A percentile compares a stretch with the other conserved stretches of the same genome.
phyloP scores from a whole-genome alignment of 257 asterid species.

The Catharanthus roseus region DNA sequence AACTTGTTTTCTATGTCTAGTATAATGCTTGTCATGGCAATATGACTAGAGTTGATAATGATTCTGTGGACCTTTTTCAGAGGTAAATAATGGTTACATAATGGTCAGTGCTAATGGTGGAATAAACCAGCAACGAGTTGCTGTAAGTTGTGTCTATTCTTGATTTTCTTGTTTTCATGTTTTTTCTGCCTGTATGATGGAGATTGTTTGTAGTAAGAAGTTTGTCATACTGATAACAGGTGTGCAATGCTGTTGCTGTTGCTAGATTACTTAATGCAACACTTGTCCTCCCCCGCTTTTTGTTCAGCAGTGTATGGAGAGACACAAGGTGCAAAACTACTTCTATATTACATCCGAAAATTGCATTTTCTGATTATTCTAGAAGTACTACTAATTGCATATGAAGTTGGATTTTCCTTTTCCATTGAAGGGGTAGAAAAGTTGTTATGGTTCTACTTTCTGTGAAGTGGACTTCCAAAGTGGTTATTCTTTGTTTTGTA shows the following conservation, averaged over 20 bases:
- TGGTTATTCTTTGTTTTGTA: not conserved
- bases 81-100: conserved; percentile 69
- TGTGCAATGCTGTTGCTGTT: conserved; percentile 96
- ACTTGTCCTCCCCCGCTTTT: conserved; percentile 82
- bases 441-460: not conserved
- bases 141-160: conserved; percentile 57
- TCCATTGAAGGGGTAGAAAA: not conserved
- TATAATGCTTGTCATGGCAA: conserved; percentile 10
- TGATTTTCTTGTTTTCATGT: conserved; percentile 13
- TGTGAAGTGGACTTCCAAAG: not conserved
- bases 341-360: conserved; percentile 8
- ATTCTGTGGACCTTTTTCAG: conserved; percentile 35
- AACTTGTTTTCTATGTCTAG: not conserved
- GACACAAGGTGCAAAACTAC: conserved; percentile 60
- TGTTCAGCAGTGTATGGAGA: conserved; percentile 97
- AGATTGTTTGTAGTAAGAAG: not conserved
- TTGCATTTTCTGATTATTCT: not conserved
- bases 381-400: not conserved
- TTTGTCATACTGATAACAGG: conserved; percentile 36
- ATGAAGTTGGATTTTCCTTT: not conserved
- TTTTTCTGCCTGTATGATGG: not conserved
- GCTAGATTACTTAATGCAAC: conserved; percentile 97
- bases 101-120: conserved; percentile 98
- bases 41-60: conserved; percentile 11
- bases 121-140: conserved; percentile 98